Base-by-base conservation (phyloP, 2,329 filamentous ascomycete species). In the Teratosphaeria pseudoeucalypti region DNA sequence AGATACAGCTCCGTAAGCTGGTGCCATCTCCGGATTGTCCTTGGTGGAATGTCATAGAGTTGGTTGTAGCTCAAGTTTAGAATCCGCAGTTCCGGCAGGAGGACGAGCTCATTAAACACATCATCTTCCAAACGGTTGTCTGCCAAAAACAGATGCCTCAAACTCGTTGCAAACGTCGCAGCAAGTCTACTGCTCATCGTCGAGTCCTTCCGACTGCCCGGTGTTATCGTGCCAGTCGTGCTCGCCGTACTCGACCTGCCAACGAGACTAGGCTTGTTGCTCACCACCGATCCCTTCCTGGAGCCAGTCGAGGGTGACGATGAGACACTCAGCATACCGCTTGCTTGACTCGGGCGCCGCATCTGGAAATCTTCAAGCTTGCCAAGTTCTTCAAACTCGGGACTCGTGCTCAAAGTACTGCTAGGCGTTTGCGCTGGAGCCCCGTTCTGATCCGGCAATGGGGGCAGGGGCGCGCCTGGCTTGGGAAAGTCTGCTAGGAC, bases 1-100 rank as follows among this genome's bases (percentile, higher is more conserved):
- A 99, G 80, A 69, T 97, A 97, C 14, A 99, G 80, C 74, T 99
- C 94, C 0, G 89, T 86, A 16, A 99, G 82, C 69, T 94, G 86
- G 39, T 89, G 88, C 91, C 94, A 96, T 71, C 87, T 87, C 73
- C 88, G 88, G 68, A 99, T 87, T 1, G 91, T 89, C 59, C 92
- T 83, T 62, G 91, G 87, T 2, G 94, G 94, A 74, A 99, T 87
- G 67, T 99, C 94, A 61, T 89, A 92, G 54, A 99, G 82, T 63
- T 92, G 87, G 67, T 99, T 99, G 76, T 96, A 97, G 0, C 92
- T 95, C 34, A 99, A 75, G 67, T 99, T 99, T 60, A 99, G 82
- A 27, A 95, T 83, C 26, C 92, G 86, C 57, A 99, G 76, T 73
- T 97, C 94, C 2, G 85, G 81, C 3, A 97, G 81, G 2, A 92